Evolutionary conservation across 495 filamentous ascomycete species (phyloP).

Genomic region (Penicillium fimorum): DNA sequence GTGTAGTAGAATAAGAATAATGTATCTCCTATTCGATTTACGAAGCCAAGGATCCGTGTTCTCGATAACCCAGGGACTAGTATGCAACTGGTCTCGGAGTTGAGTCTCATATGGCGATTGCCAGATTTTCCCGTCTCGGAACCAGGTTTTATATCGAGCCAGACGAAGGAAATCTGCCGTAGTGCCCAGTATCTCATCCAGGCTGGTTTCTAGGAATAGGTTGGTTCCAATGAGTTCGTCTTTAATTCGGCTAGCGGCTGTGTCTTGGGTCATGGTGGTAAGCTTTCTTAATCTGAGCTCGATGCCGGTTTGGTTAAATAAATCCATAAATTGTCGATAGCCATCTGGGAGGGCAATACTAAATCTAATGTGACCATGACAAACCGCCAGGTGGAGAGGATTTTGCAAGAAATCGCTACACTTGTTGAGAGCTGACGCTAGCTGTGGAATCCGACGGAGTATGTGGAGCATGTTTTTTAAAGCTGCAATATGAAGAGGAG

Average conservation of each 20-base stretch:
- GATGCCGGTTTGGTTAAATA: background rate
- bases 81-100: background rate
- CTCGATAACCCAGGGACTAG: background rate
- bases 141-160: background rate
- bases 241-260: background rate
- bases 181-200: background rate
- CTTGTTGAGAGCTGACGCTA: no score
- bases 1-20: background rate
- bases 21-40: background rate
- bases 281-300: background rate
- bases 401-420: no score
- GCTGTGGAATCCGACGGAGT: no score
- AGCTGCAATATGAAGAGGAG: no score
- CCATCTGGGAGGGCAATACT: no score
- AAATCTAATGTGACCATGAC: no score
- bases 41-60: background rate
- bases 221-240: background rate
- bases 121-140: background rate
- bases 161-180: background rate
- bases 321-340: no score
- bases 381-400: no score
- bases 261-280: background rate
- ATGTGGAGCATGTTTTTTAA: no score
- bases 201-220: background rate
- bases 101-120: background rate